Evolutionary conservation across 192 early-diverging fungal species (phyloP), one percentile per base, ranked within the genome.

Genomic region (Entomortierella beljakovae): DNA sequence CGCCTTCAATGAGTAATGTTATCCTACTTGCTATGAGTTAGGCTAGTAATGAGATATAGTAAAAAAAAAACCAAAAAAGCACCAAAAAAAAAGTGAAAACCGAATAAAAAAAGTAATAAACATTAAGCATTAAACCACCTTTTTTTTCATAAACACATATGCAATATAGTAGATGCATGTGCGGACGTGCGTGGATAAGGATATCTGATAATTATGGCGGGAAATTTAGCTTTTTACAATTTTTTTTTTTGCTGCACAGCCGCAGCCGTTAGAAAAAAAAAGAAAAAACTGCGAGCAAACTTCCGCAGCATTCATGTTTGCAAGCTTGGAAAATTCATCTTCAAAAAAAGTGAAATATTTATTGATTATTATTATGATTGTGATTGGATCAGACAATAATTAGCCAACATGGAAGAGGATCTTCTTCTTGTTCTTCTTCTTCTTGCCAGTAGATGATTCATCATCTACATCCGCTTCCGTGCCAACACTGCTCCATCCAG

Each of bases 381-480:
- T n/a, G n/a, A n/a, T n/a, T n/a, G n/a, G n/a, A n/a, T n/a, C n/a
- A n/a, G n/a, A 50, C 7, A 18, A 6, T 26, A 38, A 65, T 62
- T 84, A 77, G 51, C 91, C 91, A 51, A 92, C 84, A 57, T 86
- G 83, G 71, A 92, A 90, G 32, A 92, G 80, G 32, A 92, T 86
- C 59, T 87, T 86, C 70, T 92, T 92, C 61, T 81, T 81, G 61
- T 88, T 83, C 80, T 85, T 89, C 66, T 86, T 87, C 48, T 87
- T 84, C 76, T 90, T 91, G 46, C 92, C 91, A 20, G 80, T 71
- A 37, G 81, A 68, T 8, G 58, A 42, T 22, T 62, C 68, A 6
- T 68, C 66, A 56, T 77, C 73, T 9, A 18, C 29, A 18, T 76
- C 61, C 23, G 70, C 82, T 37, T 81, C 50, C 6, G 54, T 59